Conservation (phyloP, 2,329 filamentous ascomycete species). For the Botrytis medusae region DNA sequence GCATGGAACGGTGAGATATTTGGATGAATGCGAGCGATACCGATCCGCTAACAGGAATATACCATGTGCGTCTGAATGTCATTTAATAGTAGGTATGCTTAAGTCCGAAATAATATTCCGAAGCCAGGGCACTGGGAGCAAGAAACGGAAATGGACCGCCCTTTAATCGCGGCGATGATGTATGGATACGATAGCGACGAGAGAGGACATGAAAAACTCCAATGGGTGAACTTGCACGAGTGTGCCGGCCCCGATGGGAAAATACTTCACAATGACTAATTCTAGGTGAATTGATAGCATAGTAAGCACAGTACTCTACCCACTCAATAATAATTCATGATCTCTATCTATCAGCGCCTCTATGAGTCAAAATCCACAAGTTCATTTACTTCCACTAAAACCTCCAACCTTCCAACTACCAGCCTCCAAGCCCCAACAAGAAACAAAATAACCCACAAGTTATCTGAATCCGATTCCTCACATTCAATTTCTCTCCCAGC, state of each 20-base stretch:
- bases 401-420: too few species aligned
- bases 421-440: background rate
- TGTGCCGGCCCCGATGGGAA: background rate
- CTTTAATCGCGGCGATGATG: background rate
- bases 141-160: background rate
- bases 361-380: fast-evolving
- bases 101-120: background rate
- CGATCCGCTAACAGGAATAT: too few species aligned
- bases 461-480: background rate
- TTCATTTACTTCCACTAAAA: background rate
- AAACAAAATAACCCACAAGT: background rate
- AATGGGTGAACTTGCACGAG: background rate
- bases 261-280: background rate
- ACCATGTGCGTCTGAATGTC: too few species aligned
- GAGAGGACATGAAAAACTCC: background rate
- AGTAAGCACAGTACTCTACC: background rate
- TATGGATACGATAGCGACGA: background rate
- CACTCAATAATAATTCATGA: background rate
- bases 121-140: background rate
- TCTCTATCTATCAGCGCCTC: background rate
- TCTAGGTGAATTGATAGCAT: background rate
- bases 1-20: background rate
- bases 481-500: background rate
- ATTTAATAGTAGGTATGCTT: too few species aligned
- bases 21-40: background rate